These are phyloP conservation scores for Globisporangium nagaii DNA, from an alignment of 352 stramenopile genomes.

Conservation along the genomic window DNA sequence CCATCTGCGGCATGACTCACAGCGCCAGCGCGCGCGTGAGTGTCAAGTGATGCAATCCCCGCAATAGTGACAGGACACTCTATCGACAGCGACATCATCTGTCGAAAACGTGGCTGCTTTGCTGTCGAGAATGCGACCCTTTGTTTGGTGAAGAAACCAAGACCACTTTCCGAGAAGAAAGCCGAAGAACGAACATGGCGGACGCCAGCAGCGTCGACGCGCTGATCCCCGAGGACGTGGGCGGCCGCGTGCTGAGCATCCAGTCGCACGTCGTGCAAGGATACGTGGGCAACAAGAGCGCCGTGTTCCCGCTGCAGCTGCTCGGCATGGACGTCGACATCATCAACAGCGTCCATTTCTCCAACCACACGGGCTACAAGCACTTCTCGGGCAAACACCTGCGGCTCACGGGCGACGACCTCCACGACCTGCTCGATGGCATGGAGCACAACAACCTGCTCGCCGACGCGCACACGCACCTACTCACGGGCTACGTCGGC, in stretches of 20 bases:
- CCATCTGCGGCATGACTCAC: no score
- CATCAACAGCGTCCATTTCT: slow-evolving; percentile 88
- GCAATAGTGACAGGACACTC: no score
- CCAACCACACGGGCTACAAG: slow-evolving; percentile 82
- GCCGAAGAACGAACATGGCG: neutral
- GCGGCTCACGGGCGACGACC: slow-evolving; percentile 62
- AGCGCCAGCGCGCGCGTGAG: no score
- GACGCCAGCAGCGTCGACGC: neutral
- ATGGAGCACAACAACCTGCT: slow-evolving; percentile 70
- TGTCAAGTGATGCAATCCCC: no score
- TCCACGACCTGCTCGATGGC: slow-evolving; percentile 76
- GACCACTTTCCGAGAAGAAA: neutral
- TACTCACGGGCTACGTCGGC: slow-evolving; percentile 82
- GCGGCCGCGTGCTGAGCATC: slow-evolving; percentile 77
- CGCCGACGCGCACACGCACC: slow-evolving; percentile 60
- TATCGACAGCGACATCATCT: no score
- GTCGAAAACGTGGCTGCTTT: no score
- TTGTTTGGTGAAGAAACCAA: no score
- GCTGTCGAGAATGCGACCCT: no score
- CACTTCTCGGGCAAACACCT: slow-evolving; percentile 70
- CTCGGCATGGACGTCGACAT: slow-evolving; percentile 83
- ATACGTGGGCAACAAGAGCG: slow-evolving; percentile 86
- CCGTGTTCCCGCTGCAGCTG: slow-evolving; percentile 80
- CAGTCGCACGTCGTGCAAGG: slow-evolving; percentile 86
- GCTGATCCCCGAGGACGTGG: slow-evolving; percentile 21